Conservation (phyloP, 208 protist species). For the Crithidia acanthocephali region DNA sequence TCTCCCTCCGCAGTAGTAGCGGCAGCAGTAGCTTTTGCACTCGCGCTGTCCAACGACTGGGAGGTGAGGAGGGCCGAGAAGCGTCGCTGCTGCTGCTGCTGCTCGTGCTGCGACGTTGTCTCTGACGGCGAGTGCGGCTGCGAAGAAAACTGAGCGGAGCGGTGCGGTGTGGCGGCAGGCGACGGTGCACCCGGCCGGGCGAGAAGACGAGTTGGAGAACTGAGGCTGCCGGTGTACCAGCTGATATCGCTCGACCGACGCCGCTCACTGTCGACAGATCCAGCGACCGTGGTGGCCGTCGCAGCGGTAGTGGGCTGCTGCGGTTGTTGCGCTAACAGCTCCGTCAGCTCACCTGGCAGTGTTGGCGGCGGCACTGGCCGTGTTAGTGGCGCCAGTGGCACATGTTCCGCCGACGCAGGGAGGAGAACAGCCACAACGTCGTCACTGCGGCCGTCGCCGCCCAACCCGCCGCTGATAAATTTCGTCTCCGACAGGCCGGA, state of each 20-base stretch:
- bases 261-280: neutral
- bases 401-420: too few species aligned
- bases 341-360: neutral
- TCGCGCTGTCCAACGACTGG: neutral
- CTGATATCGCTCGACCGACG: conserved; percentile 4
- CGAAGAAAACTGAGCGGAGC: neutral
- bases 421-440: too few species aligned
- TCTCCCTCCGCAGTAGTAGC: too few species aligned
- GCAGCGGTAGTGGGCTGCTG: neutral
- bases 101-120: neutral
- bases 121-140: neutral
- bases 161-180: neutral
- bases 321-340: neutral
- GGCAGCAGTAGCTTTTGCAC: neutral
- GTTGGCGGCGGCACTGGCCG: neutral
- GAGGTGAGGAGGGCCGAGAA: neutral
- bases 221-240: conserved; percentile 2
- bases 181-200: neutral
- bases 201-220: neutral
- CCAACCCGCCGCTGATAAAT: neutral
- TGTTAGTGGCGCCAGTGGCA: neutral
- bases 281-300: neutral
- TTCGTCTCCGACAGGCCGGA: conserved; percentile 2
- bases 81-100: too few species aligned
- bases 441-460: too few species aligned